phyloP scores from a whole-genome alignment of 495 filamentous ascomycete genomes.

The Jackrogersella multiformis region DNA sequence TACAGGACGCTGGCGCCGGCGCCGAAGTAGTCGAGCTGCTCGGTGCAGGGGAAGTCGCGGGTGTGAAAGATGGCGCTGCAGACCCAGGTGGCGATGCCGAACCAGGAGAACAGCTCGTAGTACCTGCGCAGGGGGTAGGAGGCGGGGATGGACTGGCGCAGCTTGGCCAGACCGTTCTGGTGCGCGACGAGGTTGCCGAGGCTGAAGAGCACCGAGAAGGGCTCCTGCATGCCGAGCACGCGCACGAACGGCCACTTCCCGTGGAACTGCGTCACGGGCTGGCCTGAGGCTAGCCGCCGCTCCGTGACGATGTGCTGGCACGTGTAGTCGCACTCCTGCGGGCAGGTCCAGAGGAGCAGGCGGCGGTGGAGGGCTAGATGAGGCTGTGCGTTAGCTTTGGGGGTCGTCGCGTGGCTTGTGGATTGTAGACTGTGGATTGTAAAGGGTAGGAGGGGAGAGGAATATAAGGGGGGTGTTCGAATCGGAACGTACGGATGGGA shows the following conservation, averaged over 20 bases:
- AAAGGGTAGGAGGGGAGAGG: background rate
- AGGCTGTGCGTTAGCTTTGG: conserved; percentile 12
- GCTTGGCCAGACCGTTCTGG: conserved; percentile 73
- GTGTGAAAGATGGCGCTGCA: conserved; percentile 92
- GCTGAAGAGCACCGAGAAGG: conserved; percentile 91
- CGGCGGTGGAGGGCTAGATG: conserved; percentile 69
- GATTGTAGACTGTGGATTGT: no score
- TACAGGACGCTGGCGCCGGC: conserved; percentile 92
- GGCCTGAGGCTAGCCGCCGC: conserved; percentile 68
- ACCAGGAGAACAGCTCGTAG: conserved; percentile 82
- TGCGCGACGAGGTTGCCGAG: conserved; percentile 91
- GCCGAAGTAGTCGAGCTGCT: conserved; percentile 95
- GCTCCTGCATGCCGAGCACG: conserved; percentile 92
- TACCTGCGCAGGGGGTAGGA: conserved; percentile 79
- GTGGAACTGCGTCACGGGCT: conserved; percentile 88
- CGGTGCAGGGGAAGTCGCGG: conserved; percentile 83
- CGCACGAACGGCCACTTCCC: conserved; percentile 99
- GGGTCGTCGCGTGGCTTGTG: conserved; percentile 7
- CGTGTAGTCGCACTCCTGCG: conserved; percentile 94
- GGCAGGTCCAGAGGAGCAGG: conserved; percentile 81
- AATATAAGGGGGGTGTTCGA: background rate
- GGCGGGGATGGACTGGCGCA: conserved; percentile 74
- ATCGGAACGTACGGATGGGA: conserved; percentile 61
- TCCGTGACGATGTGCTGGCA: conserved; percentile 95
- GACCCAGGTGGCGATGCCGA: conserved; percentile 83